Base-by-base conservation (phyloP, 805 yeast genomes). In the Nakazawaea ishiwadae region DNA sequence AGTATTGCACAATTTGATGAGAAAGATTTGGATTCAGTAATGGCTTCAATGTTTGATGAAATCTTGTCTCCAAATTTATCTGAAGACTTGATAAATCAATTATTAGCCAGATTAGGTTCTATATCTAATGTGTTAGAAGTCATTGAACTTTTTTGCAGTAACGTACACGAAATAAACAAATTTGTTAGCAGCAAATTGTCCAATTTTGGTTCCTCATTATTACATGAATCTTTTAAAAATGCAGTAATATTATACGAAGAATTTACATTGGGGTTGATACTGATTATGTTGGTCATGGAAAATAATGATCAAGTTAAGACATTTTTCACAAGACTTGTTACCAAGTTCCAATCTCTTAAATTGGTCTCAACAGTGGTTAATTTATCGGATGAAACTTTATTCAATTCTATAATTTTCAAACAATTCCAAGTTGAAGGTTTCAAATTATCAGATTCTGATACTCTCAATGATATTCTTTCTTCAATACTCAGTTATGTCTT, bases 41-140 rank as follows among this genome's bases (percentile, higher is more conserved):
- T 65, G 75, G 21, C 56, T 56, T 7, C 53, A 5, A 59, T 75
- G 5, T 75, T 77, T 46, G 67, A 69, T 24, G 46, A 60, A 1
- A 49, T 61, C 14, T 58, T 81, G 36, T 58, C 70, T 9, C 52
- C 61, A 3, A 60, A 62, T 38, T 59, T 79, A 39, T 69, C 70
- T 44, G 58, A 64, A 27, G 46, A 56, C 1, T 61, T 64, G 27
- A 55, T 71, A 27, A 49, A 60, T 24, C 61, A 52, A 7, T 51
- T 77, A n/a, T 62, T 73, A 27, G 54, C 59, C 10, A 65, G 66
- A 31, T 52, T 74, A 44, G 62, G 64, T 34, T 51, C 63, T 4
- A 56, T 71, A 17, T 64, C 65, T 24, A 58, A 58, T 35, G 49
- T 70, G 3, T 51, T 69, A 28, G 42, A 60, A 2, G 44, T 63